phyloP scores from a whole-genome alignment of 2,329 filamentous ascomycete genomes.

The Colletotrichum agaves region DNA sequence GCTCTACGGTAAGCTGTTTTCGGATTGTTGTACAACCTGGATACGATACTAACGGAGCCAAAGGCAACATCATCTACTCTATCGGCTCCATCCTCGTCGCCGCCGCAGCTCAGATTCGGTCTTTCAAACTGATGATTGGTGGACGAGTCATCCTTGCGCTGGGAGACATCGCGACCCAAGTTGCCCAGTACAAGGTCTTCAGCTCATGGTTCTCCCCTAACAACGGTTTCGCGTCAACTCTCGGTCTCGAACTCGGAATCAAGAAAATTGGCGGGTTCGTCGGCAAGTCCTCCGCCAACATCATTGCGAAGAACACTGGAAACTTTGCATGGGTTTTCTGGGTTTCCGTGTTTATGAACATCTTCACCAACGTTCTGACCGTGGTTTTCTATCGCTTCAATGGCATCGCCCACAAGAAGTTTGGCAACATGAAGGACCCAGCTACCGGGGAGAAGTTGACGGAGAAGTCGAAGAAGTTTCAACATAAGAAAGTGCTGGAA shows the following conservation, averaged over 20 bases:
- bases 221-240: conserved; percentile 69
- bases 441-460: conserved; percentile 69
- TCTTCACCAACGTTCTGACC: conserved; percentile 69
- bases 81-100: conserved; percentile 69
- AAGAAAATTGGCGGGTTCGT: conserved; percentile 71
- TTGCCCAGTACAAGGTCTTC: conserved; percentile 74
- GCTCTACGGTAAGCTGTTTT: conserved; percentile 30
- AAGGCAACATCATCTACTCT: conserved; percentile 69
- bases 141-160: conserved; percentile 65
- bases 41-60: not conserved
- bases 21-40: not conserved
- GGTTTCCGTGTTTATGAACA: conserved; percentile 71
- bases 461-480: conserved; percentile 68
- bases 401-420: conserved; percentile 59
- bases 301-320: conserved; percentile 66
- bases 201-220: conserved; percentile 72
- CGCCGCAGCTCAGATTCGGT: conserved; percentile 64
- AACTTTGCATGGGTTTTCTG: conserved; percentile 72
- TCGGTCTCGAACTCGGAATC: conserved; percentile 69
- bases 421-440: conserved; percentile 58
- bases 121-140: conserved; percentile 69
- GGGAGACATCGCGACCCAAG: conserved; percentile 72
- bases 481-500: conserved; percentile 64
- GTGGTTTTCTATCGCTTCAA: conserved; percentile 66
- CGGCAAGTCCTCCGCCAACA: conserved; percentile 68